phyloP scores from a whole-genome alignment of 306 rosid species.

The Potentilla sterilis region DNA sequence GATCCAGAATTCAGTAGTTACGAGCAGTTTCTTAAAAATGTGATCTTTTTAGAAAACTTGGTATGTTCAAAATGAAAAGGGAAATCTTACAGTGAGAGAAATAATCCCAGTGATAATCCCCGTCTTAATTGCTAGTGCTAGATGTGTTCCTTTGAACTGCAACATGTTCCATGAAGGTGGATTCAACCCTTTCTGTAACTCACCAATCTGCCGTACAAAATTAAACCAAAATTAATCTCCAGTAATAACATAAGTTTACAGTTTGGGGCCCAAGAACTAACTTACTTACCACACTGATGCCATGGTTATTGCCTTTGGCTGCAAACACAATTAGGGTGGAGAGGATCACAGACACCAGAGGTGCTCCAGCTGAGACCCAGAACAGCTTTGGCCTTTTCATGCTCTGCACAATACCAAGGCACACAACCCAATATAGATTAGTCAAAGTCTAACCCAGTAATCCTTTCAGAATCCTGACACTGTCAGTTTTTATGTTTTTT shows the following conservation, averaged over 20 bases:
- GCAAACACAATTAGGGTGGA: constrained; percentile 79
- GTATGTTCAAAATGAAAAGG: not conserved
- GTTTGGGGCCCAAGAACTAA: constrained; percentile 9
- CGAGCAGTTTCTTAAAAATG: not conserved
- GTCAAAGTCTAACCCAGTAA: not conserved
- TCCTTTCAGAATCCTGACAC: not conserved
- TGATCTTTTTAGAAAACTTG: not conserved
- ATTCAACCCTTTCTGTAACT: constrained; percentile 71
- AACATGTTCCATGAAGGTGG: constrained; percentile 88
- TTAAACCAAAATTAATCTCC: constrained; percentile 7
- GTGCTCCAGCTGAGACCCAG: constrained; percentile 98
- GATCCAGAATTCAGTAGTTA: not conserved
- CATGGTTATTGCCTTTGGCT: constrained; percentile 60
- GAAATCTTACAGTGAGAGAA: constrained; percentile 75
- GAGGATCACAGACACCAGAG: constrained; percentile 68
- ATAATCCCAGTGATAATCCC: constrained; percentile 88
- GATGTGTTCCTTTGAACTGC: constrained; percentile 50
- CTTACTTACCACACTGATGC: constrained; percentile 65
- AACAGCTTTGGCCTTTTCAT: constrained; percentile 69
- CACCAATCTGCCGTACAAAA: constrained; percentile 67
- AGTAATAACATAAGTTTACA: not conserved
- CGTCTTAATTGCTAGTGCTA: constrained; percentile 63
- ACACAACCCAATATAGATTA: not conserved
- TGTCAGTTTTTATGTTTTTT: not conserved
- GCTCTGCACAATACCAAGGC: constrained; percentile 48